Evolutionary conservation across 805 yeast species (phyloP), one percentile per base, ranked within the genome.

Genomic region (Maudiozyma serrabonitensis): DNA sequence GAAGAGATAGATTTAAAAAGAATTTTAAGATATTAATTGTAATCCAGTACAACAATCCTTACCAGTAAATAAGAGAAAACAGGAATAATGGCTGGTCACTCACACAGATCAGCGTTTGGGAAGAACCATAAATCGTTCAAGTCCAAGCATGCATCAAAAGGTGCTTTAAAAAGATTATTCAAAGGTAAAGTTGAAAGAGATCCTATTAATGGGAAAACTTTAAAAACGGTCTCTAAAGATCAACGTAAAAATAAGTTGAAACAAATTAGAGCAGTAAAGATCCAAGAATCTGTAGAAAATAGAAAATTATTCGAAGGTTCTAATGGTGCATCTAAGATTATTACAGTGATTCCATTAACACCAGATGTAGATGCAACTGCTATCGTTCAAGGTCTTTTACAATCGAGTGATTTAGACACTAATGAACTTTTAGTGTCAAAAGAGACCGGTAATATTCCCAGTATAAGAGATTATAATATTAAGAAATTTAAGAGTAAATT

Each of bases 131-230:
- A 93, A 70, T 77, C 90, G 9, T 95, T 88, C 75, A 95, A 93
- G 65, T 79, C 95, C 2, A 85, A 82, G 63, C 99, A 93, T 72
- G 79, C 96, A 19, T 79, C 95, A 13, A 93, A 93, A 63, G 85
- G 96, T 52, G 79, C 89, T 35, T 67, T 91, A 60, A 95, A 89
- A 63, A 86, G 87, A 55, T 73, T 79, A 51, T 73, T 72, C 59
- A 90, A 85, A 62, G 98, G 98, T 52, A 90, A 88, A 66, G 87
- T 91, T 35, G 98, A 90, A 62, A 85, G 83, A 59, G 69, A 78
- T 32, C 64, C 72, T 46, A 72, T 71, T 52, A 53, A 47, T 42
- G 55, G 62, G 40, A 69, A 68, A 45, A 57, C 58, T 19, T 50
- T 58, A 47, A 68, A 66, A 51, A 62, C 60, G 13, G 53, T 61